A percentile compares a stretch with the other conserved stretches of the same genome.
Conservation (phyloP, 768 basidiomycete genomes). For the Naematelia aurantialba region DNA sequence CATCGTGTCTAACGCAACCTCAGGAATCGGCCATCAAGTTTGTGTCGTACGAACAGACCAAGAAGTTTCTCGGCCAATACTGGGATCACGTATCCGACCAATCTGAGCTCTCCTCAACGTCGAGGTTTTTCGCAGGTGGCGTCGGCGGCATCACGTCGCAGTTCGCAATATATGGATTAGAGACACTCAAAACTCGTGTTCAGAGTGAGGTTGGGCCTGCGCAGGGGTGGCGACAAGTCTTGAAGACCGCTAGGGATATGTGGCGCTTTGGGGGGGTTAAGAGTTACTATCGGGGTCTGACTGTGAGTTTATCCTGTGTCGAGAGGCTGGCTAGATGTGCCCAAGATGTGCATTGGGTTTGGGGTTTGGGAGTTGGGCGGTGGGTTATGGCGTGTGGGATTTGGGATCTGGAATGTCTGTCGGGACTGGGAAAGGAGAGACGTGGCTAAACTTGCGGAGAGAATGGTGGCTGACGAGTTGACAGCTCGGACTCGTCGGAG, state of each 20-base stretch:
- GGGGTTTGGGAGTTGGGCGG: no score
- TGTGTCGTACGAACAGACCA: conserved; percentile 88
- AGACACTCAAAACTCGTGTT: conserved; percentile 98
- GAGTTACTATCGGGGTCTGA: conserved; percentile 85
- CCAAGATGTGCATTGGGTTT: no score
- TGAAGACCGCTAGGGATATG: conserved; percentile 64
- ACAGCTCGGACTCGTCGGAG: conserved; percentile 89
- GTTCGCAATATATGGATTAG: conserved; percentile 81
- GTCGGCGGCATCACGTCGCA: conserved; percentile 76
- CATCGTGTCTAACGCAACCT: conserved; percentile 9
- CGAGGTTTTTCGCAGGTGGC: conserved; percentile 91
- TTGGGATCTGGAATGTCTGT: no score
- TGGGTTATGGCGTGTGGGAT: no score
- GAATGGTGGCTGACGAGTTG: no score
- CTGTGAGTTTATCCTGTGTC: conserved; percentile 57
- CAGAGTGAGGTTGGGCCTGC: conserved; percentile 71
- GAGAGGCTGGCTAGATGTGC: no score
- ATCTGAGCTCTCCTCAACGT: conserved; percentile 80
- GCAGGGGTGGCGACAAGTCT: conserved; percentile 52
- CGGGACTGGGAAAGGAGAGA: no score
- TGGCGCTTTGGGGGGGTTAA: conserved; percentile 74
- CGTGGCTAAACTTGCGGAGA: no score
- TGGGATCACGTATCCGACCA: conserved; percentile 86
- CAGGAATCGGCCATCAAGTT: conserved; percentile 97
- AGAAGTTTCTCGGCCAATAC: conserved; percentile 88